Conservation (phyloP, 1,284 basidiomycete genomes). For the Leccinum cinnamomeum region DNA sequence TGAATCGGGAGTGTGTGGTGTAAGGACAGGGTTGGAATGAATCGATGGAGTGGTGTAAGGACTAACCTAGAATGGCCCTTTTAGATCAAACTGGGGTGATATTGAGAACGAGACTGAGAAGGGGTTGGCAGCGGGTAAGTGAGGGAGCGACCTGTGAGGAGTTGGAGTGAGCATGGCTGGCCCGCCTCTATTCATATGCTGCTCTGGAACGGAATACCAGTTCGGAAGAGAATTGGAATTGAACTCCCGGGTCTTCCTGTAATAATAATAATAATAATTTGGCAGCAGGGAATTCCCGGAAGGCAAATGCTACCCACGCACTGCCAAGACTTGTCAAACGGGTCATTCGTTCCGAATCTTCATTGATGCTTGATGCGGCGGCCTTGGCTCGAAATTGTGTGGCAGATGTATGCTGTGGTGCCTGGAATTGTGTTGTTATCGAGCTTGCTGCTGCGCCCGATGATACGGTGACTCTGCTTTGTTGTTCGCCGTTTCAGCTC, state of each 20-base stretch:
- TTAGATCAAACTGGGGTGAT: neutral
- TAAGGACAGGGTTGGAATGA: neutral
- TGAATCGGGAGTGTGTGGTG: constrained; percentile 1
- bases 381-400: neutral
- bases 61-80: neutral
- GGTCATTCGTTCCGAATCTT: neutral
- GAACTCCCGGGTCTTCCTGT: constrained; percentile 14
- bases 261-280: no score
- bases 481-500: neutral
- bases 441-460: neutral
- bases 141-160: neutral
- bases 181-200: constrained; percentile 17
- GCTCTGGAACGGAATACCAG: constrained; percentile 3
- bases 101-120: neutral
- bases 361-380: neutral
- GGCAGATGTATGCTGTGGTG: neutral
- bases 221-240: constrained; percentile 14
- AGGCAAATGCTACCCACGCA: neutral
- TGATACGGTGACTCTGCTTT: neutral
- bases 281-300: constrained; percentile 9
- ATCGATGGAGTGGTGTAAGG: neutral
- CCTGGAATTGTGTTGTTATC: neutral
- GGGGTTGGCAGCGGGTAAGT: neutral
- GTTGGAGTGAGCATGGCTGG: neutral
- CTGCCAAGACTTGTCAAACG: neutral